These are phyloP conservation scores for Chlorokybus atmophyticus DNA, from an alignment of 139 green algal species.

Conservation along the genomic window DNA sequence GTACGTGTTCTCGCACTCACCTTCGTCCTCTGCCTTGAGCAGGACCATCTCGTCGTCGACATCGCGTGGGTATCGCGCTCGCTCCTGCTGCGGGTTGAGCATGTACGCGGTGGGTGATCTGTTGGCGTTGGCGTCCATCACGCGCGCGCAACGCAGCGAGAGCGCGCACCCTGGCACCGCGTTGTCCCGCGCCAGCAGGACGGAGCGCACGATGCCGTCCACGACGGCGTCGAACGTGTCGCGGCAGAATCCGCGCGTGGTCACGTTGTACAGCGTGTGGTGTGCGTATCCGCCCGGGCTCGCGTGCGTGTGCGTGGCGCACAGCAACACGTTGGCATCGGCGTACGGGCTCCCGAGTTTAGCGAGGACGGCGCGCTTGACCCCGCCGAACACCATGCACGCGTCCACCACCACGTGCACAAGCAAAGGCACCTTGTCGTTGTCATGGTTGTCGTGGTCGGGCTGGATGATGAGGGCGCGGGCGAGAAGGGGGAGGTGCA, in stretches of 20 bases:
- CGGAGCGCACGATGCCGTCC: conserved; percentile 45
- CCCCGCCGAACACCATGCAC: conserved; percentile 69
- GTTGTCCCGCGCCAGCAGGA: conserved; percentile 44
- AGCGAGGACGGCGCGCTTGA: conserved; percentile 45
- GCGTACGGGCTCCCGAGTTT: conserved; percentile 44
- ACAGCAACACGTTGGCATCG: conserved; percentile 57
- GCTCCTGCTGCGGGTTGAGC: conserved; percentile 52
- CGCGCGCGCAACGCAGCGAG: conserved; percentile 11
- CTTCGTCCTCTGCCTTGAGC: conserved; percentile 29
- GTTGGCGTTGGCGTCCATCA: conserved; percentile 54
- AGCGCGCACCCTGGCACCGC: conserved; percentile 33
- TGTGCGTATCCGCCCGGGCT: conserved; percentile 61
- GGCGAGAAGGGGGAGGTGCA: conserved; percentile 62
- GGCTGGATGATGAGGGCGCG: conserved; percentile 56
- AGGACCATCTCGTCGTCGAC: conserved; percentile 53
- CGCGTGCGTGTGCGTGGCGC: conserved; percentile 64
- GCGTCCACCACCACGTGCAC: conserved; percentile 70
- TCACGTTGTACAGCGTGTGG: conserved; percentile 52
- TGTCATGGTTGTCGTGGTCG: conserved; percentile 3
- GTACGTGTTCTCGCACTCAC: too few species aligned
- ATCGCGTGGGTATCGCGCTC: conserved; percentile 41
- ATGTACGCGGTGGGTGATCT: conserved; percentile 65
- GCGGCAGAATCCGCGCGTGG: conserved; percentile 53
- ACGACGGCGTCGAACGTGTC: conserved; percentile 64
- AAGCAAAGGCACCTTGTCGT: conserved; percentile 51